Evolutionary conservation across 2,329 filamentous ascomycete species (phyloP).

Genomic region (Paecilomyces sp.): DNA sequence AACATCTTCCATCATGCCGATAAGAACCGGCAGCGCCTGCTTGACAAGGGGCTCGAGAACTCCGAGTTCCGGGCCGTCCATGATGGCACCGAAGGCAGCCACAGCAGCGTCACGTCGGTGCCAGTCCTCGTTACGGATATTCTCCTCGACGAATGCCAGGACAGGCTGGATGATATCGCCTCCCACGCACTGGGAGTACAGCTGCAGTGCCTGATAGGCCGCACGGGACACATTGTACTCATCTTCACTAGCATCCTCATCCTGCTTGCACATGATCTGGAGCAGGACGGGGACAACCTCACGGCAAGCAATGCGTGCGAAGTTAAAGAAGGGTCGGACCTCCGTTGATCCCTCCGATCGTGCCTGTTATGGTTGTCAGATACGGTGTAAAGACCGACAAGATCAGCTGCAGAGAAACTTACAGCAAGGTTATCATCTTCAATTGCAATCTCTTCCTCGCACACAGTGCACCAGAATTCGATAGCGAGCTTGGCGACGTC

Average conservation of each 20-base stretch:
- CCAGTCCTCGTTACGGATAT: conserved; percentile 89
- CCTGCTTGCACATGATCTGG: conserved; percentile 85
- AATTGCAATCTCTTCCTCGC: conserved; percentile 95
- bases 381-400: background rate
- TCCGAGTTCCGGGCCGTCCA: conserved; percentile 95
- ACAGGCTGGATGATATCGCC: conserved; percentile 79
- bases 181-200: conserved; percentile 89
- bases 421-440: conserved; percentile 91
- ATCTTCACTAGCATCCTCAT: conserved; percentile 92
- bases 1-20: conserved; percentile 84
- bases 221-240: conserved; percentile 96
- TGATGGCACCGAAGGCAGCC: conserved; percentile 94
- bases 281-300: conserved; percentile 93
- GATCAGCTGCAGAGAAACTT: conserved; percentile 30
- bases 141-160: conserved; percentile 81
- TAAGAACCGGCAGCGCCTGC: conserved; percentile 85
- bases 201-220: conserved; percentile 90
- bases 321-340: conserved; percentile 90
- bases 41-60: conserved; percentile 90
- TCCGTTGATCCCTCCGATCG: conserved; percentile 69
- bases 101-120: conserved; percentile 91
- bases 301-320: conserved; percentile 82
- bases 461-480: conserved; percentile 99
- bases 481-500: conserved; percentile 97
- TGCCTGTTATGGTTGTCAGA: conserved; percentile 29